Evolutionary conservation across 2,329 filamentous ascomycete genomes (phyloP).

Genomic region (Plenodomus biglobosus): DNA sequence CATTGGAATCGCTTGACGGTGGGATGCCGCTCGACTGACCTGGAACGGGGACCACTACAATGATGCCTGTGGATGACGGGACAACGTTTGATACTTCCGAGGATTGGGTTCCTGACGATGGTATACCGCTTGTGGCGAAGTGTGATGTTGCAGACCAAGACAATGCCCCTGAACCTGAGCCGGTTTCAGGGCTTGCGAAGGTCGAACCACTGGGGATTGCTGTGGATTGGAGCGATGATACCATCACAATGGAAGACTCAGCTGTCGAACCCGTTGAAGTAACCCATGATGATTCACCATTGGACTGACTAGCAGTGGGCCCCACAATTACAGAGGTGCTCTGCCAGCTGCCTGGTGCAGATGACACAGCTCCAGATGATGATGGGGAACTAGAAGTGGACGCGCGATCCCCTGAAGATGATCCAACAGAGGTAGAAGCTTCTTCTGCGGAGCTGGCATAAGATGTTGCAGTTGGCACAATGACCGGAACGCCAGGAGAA

Average conservation of each 20-base stretch:
- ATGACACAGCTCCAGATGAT: background rate
- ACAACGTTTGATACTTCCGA: too few relatives aligned
- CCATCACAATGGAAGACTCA: background rate
- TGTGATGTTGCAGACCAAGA: too few relatives aligned
- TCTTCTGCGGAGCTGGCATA: background rate
- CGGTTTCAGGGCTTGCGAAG: too few relatives aligned
- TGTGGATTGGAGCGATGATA: background rate
- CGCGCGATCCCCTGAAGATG: background rate
- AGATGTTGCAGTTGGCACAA: background rate
- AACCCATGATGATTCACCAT: background rate
- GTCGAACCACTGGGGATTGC: background rate
- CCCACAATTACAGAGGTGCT: background rate
- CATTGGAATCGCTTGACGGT: background rate
- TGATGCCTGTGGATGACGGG: too few relatives aligned
- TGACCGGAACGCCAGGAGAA: background rate
- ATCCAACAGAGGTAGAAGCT: background rate
- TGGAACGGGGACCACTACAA: background rate
- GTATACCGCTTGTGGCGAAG: too few relatives aligned
- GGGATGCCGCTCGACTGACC: background rate
- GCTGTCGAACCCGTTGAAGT: background rate
- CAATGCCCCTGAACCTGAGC: too few relatives aligned
- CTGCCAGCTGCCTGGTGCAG: background rate
- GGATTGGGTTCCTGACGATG: too few relatives aligned
- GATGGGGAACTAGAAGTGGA: background rate
- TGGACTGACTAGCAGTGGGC: background rate